Conservation (phyloP, 345 rosid species). For the Hibiscus syriacus region DNA sequence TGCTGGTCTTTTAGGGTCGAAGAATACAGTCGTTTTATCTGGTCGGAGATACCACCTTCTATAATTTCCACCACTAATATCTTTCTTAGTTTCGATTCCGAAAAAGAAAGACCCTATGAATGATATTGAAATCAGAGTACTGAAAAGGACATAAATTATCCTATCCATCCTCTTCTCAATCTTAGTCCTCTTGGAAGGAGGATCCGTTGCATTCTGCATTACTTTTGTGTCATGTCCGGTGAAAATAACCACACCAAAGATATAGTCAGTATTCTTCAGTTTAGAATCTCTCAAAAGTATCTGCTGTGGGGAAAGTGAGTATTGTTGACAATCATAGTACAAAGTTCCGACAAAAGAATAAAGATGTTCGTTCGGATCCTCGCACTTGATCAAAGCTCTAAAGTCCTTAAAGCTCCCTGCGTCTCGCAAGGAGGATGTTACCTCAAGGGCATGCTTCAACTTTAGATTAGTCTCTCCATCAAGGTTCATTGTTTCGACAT, state of each 20-base stretch:
- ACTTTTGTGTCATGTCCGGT: conserved; percentile 95
- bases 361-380: conserved; percentile 81
- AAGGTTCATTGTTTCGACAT: conserved; percentile 90
- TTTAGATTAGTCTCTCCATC: conserved; percentile 93
- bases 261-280: conserved; percentile 60
- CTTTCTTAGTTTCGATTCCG: conserved; percentile 51
- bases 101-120: conserved; percentile 61
- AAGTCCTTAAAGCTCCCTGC: conserved; percentile 39
- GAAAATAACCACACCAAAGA: conserved; percentile 69
- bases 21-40: conserved; percentile 47
- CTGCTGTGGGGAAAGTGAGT: conserved; percentile 62
- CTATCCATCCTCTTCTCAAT: conserved; percentile 87
- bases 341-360: conserved; percentile 76
- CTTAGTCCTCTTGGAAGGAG: conserved; percentile 89
- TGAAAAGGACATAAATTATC: conserved; percentile 76
- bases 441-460: conserved; percentile 64
- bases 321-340: conserved; percentile 20
- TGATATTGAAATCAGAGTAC: conserved; percentile 55
- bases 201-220: conserved; percentile 82
- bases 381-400: conserved; percentile 52
- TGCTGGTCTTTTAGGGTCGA: conserved; percentile 44
- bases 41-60: conserved; percentile 87
- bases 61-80: conserved; percentile 31
- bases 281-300: conserved; percentile 83
- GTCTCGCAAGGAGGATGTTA: conserved; percentile 28